Evolutionary conservation across 1,284 basidiomycete species (phyloP), one percentile per base, ranked within the genome.

Genomic region (Trichosporon sp.): DNA sequence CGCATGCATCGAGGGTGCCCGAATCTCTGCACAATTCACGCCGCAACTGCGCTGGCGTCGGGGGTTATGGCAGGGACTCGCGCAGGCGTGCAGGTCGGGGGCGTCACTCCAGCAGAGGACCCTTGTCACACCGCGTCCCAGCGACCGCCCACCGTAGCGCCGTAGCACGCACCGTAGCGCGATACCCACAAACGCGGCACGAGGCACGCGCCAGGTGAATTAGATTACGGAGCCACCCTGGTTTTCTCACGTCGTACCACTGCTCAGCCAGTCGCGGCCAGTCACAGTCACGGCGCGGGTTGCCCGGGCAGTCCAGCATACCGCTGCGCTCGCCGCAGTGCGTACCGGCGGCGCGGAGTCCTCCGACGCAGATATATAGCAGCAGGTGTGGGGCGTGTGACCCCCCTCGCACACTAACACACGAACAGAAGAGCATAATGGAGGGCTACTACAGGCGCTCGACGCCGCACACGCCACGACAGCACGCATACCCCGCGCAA

Each of bases 191-290:
- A 12, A 6, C 38, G 12, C 38, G 35, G 35, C 44, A n/a, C 23
- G 11, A 51, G 47, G 47, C 47, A 51, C 47, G 23, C 2, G 21
- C 12, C 34, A 34, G 34, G 5, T 51, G 11, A 51, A 51, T 51
- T 51, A 51, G 47, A 51, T 51, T 51, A 51, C 47, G 47, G 38
- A 12, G 21, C 2, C 23, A 51, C 47, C 47, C 47, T 51, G 47
- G 47, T 51, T 51, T 51, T 51, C 47, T 51, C 47, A 51, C 47
- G 47, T 51, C 47, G 47, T 51, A 51, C 47, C 47, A 51, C 47
- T 21, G 9, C 21, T 51, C 3, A 13, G 6, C n/a, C 23, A 51
- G 47, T 51, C 47, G 18, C 38, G 15, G n/a, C n/a, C n/a, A n/a
- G n/a, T n/a, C 12, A 34, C 12, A 34, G 34, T 34, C 34, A 34